Base-by-base conservation (phyloP, 129 eudicot genomes). In the Pseudognaphalium luteoalbum region DNA sequence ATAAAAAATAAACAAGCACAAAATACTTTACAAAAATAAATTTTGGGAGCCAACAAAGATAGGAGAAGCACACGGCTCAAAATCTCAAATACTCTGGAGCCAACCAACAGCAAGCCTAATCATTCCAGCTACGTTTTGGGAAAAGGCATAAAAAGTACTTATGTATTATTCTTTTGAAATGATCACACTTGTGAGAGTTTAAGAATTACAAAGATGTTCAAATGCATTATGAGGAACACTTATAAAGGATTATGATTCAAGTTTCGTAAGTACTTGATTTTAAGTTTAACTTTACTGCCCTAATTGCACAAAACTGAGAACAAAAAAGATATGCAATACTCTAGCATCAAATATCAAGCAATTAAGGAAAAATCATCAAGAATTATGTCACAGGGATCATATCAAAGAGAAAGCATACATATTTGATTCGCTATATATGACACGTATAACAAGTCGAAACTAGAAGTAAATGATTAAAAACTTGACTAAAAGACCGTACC, bases 401-500 rank as follows among this genome's bases (percentile, higher is more conserved):
- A 61, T 61, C 33, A 2, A 12, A 17, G 41, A 30, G 39, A 59
- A 77, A 61, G 17, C 64, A 71, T 33, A 4, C 19, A 30, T 11
- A 29, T 28, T 61, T 41, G 51, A 11, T 5, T 47, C n/a, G 50
- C 41, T 52, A 65, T 37, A 21, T 60, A 73, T 79, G 78, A 60
- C 41, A 70, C 25, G 35, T 28, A 37, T 72, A 68, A 15, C 56
- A 57, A 22, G 60, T 73, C 39, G 39, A 21, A 41, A 20, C 19
- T 71, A 66, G 60, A 7, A 20, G 66, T 47, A 56, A 74, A 33
- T 28, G 28, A 68, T 65, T 56, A 25, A 9, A 10, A 61, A 15
- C 39, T 28, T 21, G 65, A 29, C 8, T 75, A 69, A 25, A 6
- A 21, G 62, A 76, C 7, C 78, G 77, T 85, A 93, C 98, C 96